Evolutionary conservation across 2,329 filamentous ascomycete genomes (phyloP), one percentile per base, ranked within the genome.

Genomic region (Elsinoe fawcettii): DNA sequence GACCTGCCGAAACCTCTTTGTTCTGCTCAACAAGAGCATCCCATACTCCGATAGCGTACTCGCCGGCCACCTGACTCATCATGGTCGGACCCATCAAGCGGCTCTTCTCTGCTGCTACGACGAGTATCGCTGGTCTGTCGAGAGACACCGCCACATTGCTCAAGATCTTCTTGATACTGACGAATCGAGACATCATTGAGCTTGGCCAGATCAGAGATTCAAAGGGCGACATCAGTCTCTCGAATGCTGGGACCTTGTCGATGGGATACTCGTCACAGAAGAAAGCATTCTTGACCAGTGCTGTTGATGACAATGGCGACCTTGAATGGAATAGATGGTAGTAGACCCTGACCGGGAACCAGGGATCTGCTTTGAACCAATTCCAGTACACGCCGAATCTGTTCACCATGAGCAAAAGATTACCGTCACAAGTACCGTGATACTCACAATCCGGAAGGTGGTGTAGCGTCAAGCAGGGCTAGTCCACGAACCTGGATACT

Each of bases 201-300:
- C 77, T 57, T 0, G 77, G 74, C 79, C 78, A 82, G 30, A 74
- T 62, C 62, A 78, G 77, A 60, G 73, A 76, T 63, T 82, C 78
- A 59, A 78, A 82, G 3, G 73, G 71, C 22, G 70, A 71, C 57
- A 77, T 68, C 2, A 71, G 69, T 1, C 64, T 63, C 60, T 77
- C 74, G 53, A 81, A 76, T 2, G 69, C 66, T 3, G 66, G 51
- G 1, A 80, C 70, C 3, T 74, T 66, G 1, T 66, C 60, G 2
- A 71, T 66, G 0, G 75, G 72, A 43, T 75, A 76, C 9, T 66
- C 61, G 0, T 72, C 62, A 47, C 76, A 75, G 65, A 82, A 82
- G 66, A 82, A 82, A 2, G 73, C 75, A 5, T 69, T 70, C 20
- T 72, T 73, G 1, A 77, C 73, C 12, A 82, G 69, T n/a, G 65